Evolutionary conservation across 148 eudicot species (phyloP).

Genomic region (Arctostaphylos glauca): DNA sequence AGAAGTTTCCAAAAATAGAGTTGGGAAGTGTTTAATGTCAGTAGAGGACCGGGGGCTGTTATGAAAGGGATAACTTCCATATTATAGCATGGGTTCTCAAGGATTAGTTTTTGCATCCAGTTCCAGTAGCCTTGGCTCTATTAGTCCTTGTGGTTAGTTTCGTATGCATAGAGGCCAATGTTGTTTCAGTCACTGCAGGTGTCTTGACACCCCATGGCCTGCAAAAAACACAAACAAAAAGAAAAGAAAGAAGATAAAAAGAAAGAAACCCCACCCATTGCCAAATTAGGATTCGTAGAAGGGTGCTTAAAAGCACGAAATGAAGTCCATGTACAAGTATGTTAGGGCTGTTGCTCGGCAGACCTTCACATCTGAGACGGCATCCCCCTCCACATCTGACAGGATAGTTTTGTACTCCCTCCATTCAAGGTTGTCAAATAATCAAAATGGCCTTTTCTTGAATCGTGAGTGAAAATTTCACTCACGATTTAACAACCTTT

Average conservation of each 20-base stretch:
- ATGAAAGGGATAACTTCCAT: too few relatives aligned
- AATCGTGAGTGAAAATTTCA: too few relatives aligned
- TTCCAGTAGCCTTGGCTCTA: background rate
- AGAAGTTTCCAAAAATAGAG: background rate
- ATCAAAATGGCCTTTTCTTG: too few relatives aligned
- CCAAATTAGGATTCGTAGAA: background rate
- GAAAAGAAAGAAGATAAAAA: background rate
- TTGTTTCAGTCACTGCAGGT: background rate
- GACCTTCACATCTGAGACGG: too few relatives aligned
- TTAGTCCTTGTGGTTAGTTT: background rate
- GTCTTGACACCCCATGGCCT: background rate
- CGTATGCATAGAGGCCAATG: background rate
- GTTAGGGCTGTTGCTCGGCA: too few relatives aligned
- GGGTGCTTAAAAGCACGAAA: background rate
- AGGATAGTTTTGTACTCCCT: too few relatives aligned
- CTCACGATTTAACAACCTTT: too few relatives aligned
- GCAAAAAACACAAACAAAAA: background rate
- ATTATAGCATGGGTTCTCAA: too few relatives aligned
- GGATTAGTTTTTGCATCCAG: background rate
- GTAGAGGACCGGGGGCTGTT: too few relatives aligned
- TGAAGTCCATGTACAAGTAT: background rate
- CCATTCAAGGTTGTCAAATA: too few relatives aligned
- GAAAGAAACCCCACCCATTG: background rate
- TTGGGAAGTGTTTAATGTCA: background rate
- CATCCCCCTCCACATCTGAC: too few relatives aligned